A percentile compares a stretch with the other conserved stretches of the same genome.
phyloP scores from a whole-genome alignment of 352 stramenopile genomes.

The Phytophthora sojae region DNA sequence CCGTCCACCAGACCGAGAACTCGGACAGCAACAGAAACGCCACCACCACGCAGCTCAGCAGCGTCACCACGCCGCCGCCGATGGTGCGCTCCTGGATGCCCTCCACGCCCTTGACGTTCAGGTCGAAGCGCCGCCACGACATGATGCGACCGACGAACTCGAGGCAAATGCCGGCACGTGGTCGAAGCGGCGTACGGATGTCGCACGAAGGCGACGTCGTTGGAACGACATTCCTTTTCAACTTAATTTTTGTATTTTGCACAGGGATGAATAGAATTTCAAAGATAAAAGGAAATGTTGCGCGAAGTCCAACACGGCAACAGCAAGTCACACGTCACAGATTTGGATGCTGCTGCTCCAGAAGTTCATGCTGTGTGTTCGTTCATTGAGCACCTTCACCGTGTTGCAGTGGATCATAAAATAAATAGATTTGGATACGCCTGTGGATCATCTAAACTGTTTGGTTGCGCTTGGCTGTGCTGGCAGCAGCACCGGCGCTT shows the following conservation, averaged over 20 bases:
- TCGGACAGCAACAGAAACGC: conserved; percentile 84
- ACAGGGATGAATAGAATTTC: not conserved
- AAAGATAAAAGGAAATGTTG: not conserved
- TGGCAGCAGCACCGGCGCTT: conserved; percentile 8
- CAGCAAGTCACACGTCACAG: conserved; percentile 14
- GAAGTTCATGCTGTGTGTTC: not conserved
- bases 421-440: conserved; percentile 33
- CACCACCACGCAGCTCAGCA: conserved; percentile 80
- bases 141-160: conserved; percentile 20
- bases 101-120: conserved; percentile 90
- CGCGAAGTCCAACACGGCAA: not conserved
- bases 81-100: conserved; percentile 91
- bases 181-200: not conserved
- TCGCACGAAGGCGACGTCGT: not conserved
- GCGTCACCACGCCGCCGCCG: conserved; percentile 81
- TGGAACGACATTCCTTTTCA: not conserved
- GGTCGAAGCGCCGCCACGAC: conserved; percentile 85
- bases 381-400: not conserved
- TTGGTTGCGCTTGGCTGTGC: conserved; percentile 1
- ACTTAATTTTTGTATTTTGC: not conserved
- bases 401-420: not conserved
- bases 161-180: conserved; percentile 16
- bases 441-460: conserved; percentile 29
- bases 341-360: not conserved
- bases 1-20: conserved; percentile 86